Evolutionary conservation across 345 rosid species (phyloP), one percentile per base, ranked within the genome.

Genomic region (Pugionium cornutum): DNA sequence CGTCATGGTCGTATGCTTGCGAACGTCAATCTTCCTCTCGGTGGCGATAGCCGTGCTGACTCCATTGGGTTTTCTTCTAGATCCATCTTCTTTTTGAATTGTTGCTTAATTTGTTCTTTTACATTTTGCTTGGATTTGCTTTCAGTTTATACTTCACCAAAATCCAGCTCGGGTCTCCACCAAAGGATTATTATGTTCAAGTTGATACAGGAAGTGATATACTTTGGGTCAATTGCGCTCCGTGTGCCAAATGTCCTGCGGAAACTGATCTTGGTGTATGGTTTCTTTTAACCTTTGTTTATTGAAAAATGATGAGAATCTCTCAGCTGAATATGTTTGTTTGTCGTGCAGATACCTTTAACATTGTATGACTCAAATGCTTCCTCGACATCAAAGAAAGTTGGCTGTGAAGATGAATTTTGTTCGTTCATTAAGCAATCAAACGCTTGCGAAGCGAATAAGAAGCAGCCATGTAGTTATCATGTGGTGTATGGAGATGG

Each of bases 201-300:
- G 95, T 94, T 75, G 99, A 94, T 65, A 89, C 97, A 7, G 97
- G 99, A 67, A 94, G 97, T 74, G 99, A 94, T 78, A 78, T 85
- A 76, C 84, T 94, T 5, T 94, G 99, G 99, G 88, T 94, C 57
- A 94, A 90, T 74, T 90, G 97, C 43, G 80, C 66, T 11, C 89
- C 79, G 4, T 94, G 99, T 58, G 56, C 64, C 36, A 88, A 72
- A 58, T 94, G 99, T 70, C 99, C 95, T 28, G 72, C 65, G 30
- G 84, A 86, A 78, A 90, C 92, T 40, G 85, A 88, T 37, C 86
- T 94, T 4, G 99, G 95, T 53, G 99, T 92, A 73, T 66, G 18
- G 91, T 43, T 66, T 73, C 53, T 34, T 71, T 60, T 7, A 41
- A 46, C 42, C 9, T 2, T 0, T 37, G 33, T 8, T 67, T 4